Base-by-base conservation (phyloP, 352 stramenopile species). In the Pythium apleroticum region DNA sequence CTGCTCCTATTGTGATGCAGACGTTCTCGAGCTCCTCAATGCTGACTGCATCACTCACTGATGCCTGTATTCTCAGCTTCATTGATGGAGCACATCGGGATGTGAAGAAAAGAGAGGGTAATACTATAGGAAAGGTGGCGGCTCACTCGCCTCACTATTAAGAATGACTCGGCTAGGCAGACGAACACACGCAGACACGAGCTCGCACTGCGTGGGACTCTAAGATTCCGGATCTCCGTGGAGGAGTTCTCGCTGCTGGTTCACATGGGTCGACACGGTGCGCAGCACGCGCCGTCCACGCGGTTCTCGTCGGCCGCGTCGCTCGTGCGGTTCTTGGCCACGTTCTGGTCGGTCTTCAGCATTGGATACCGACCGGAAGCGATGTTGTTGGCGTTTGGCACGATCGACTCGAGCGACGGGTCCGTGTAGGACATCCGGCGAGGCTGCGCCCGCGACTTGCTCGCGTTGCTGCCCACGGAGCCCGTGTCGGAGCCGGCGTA, bases 341-440 rank as follows among this genome's bases (percentile, higher is more conserved):
- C 72, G 53, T 75, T 78, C 65, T 93, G 81, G 65, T 93, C 80
- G 3, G 78, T 89, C 70, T 84, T 93, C 52, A 93, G 71, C 81
- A 93, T 90, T 15, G 84, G 84, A 68, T 90, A 92, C 69, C 84
- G 84, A 39, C 58, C 63, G 0, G 76, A 67, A 9, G 78, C 78
- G 69, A 90, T 88, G 22, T 75, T 70, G 63, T 88, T 79, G 39
- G 84, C 84, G 61, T 89, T 93, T 15, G 82, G 84, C 24, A 90
- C 73, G 43, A 93, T 82, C 27, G 80, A 71, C 66, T 91, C 90
- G 41, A 78, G 60, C 14, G 64, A 67, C 46, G 78, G 73, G 58
- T 93, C 81, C 6, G 78, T 84, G 76, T 89, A 84, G 30, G 60
- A 60, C 57, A 69, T 78, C 52, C 75, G 69, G 2, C 79, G 79